Evolutionary conservation across 192 early-diverging fungal genomes (phyloP).

Genomic region (Piromyces finnis): DNA sequence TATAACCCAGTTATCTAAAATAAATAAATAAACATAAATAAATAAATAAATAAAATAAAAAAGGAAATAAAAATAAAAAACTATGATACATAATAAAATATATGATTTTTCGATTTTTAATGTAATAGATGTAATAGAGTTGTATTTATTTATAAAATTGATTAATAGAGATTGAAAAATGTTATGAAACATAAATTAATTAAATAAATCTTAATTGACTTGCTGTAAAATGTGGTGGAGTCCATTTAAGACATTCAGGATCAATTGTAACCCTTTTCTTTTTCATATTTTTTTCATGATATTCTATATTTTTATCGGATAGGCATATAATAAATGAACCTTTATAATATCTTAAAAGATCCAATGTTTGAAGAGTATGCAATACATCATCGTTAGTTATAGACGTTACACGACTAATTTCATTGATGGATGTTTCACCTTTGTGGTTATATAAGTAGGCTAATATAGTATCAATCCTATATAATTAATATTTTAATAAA

Average conservation of each 20-base stretch:
- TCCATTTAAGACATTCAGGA: constrained; percentile 41
- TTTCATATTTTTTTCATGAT: constrained; percentile 53
- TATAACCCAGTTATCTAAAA: too few species aligned
- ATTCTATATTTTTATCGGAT: constrained; percentile 66
- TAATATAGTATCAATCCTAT: neutral
- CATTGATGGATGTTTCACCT: constrained; percentile 75
- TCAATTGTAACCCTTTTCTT: constrained; percentile 54
- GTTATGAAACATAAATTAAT: too few species aligned
- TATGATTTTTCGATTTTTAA: too few species aligned
- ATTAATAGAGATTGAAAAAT: too few species aligned
- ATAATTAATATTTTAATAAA: neutral
- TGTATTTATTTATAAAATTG: too few species aligned
- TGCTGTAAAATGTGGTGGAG: constrained; percentile 25
- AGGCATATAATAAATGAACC: constrained; percentile 79
- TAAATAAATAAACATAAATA: too few species aligned
- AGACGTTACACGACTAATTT: constrained; percentile 65
- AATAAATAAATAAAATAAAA: too few species aligned
- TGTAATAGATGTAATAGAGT: too few species aligned
- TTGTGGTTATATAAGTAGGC: constrained; percentile 1
- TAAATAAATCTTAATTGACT: constrained; percentile 20
- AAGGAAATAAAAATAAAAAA: too few species aligned
- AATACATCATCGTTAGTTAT: constrained; percentile 76
- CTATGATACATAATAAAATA: too few species aligned
- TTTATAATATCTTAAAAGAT: constrained; percentile 77
- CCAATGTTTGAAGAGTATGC: constrained; percentile 73